Base-by-base conservation (phyloP, 2,329 filamentous ascomycete species). In the Ascochyta fabae region DNA sequence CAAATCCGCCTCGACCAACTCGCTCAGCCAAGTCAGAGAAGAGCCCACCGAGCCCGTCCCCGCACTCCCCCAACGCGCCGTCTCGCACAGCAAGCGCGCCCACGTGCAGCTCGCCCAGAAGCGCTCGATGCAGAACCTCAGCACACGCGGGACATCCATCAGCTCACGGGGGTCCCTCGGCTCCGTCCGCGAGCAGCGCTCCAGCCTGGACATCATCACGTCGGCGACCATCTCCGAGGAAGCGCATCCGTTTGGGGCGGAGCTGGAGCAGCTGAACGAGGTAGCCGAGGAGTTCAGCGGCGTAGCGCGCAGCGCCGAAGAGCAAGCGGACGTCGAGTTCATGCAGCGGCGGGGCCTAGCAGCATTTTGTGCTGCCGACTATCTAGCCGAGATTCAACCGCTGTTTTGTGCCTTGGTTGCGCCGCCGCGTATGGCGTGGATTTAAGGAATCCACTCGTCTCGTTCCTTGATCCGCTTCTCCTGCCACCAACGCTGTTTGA, bases 211-310 rank as follows among this genome's bases (percentile, higher is more conserved):
- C 61, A 76, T 80, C 70, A 78, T 82, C 48, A 47, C 27, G 2
- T 60, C 50, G 19, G 53, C 56, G 53, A 63, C 68, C 54, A 67
- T 65, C 62, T 38, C 29, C 19, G 68, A 61, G 53, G 68, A 74
- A 71, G 60, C 83, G 41, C 86, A 95, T 73, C 94, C 94, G 0
- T 98, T 98, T 68, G 91, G 91, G 48, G 88, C 89, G 46, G 95
- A 99, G 77, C 81, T 98, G 48, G 92, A 91, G 53, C 90, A 98
- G 77, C 91, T 98, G 23, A 92, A 92, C 48, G 95, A 98, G 77
- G 84, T 97, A 15, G 94, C 89, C 0, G 95, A 98, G 77, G 93
- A 97, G 76, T 94, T 92, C 65, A 86, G 87, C 38, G 72, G 73
- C 43, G 78, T 75, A 0, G 82, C 86, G 27, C 83, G 84, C 60